Evolutionary conservation across 768 basidiomycete genomes (phyloP).

Genomic region (Heimioporus sp.): DNA sequence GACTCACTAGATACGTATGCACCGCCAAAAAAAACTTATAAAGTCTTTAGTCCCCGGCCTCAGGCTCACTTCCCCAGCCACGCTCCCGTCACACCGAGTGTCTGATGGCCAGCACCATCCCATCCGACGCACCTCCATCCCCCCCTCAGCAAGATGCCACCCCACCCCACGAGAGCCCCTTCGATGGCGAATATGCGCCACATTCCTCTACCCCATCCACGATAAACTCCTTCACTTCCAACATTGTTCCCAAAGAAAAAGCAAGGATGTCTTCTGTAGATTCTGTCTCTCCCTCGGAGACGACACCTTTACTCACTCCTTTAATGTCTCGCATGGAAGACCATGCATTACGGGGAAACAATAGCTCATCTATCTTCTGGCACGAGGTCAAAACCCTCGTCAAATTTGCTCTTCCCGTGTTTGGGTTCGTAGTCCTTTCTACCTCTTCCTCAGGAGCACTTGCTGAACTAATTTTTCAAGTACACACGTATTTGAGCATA

Average conservation of each 20-base stretch:
- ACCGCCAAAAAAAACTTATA: too few relatives aligned
- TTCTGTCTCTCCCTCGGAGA: conserved; percentile 36
- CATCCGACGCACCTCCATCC: conserved; percentile 40
- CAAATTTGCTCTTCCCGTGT: conserved; percentile 71
- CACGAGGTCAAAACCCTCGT: conserved; percentile 41
- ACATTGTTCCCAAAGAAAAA: not conserved
- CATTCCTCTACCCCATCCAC: not conserved
- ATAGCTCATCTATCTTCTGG: not conserved
- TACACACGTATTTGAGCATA: conserved; percentile 82
- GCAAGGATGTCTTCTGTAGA: not conserved
- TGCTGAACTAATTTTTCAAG: conserved; percentile 24
- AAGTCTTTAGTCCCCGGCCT: too few relatives aligned
- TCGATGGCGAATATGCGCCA: conserved; percentile 1
- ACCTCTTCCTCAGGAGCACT: not conserved
- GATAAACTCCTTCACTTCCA: not conserved
- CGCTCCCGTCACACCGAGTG: too few relatives aligned
- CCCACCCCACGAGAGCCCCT: conserved; percentile 21
- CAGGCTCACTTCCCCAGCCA: too few relatives aligned
- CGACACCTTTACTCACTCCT: conserved; percentile 55
- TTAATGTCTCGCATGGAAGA: conserved; percentile 54
- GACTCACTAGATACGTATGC: too few relatives aligned
- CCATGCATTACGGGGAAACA: conserved; percentile 26
- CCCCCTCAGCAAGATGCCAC: conserved; percentile 62
- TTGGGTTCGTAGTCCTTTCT: conserved; percentile 50
- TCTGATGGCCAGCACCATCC: too few relatives aligned